phyloP scores from a whole-genome alignment of 2,329 filamentous ascomycete genomes.

The Leptographium lundbergii region DNA sequence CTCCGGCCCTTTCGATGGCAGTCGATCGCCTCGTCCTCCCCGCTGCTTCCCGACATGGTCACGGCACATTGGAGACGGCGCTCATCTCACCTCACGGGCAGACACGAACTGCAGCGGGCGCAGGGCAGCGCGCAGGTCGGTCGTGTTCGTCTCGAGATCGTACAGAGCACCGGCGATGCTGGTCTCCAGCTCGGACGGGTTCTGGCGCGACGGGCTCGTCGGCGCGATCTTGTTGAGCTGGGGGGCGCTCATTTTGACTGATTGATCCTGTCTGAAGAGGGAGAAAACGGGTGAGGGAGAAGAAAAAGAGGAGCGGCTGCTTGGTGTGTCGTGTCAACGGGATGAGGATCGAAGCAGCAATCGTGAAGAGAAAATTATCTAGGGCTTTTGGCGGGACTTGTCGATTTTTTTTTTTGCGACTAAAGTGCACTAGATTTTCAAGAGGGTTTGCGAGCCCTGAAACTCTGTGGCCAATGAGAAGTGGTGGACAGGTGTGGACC shows the following conservation, averaged over 20 bases:
- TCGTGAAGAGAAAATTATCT: neutral
- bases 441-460: constrained; percentile 1
- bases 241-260: constrained; percentile 42
- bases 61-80: constrained; percentile 3
- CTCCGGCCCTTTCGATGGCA: neutral
- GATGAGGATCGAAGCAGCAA: neutral
- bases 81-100: constrained; percentile 89
- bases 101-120: constrained; percentile 97
- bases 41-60: neutral
- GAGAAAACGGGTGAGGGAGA: neutral
- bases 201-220: constrained; percentile 93
- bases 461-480: neutral
- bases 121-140: constrained; percentile 92
- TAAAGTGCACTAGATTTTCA: neutral
- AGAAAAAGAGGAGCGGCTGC: neutral
- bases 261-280: neutral
- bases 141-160: constrained; percentile 98
- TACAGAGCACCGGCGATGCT: constrained; percentile 93
- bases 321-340: neutral
- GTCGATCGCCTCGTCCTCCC: neutral
- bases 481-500: neutral
- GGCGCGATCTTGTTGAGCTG: constrained; percentile 93
- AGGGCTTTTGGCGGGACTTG: neutral
- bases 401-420: neutral
- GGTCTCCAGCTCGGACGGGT: constrained; percentile 94